phyloP scores from a whole-genome alignment of 148 eudicot species.

The Oxyria digyna region DNA sequence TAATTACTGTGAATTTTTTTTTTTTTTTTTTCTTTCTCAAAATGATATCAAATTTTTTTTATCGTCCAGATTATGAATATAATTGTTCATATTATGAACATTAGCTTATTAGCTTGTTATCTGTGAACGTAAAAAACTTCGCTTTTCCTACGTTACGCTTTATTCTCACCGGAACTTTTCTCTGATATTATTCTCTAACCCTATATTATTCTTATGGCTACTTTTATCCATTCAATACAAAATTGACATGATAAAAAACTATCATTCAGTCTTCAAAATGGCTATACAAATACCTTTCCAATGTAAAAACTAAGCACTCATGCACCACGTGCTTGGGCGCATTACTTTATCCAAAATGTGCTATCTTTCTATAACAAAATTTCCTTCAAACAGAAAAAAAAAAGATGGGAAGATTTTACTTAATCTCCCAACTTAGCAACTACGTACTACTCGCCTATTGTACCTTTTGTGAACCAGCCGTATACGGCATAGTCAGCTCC shows the following conservation, averaged over 20 bases:
- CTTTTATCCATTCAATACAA: neutral
- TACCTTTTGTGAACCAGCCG: neutral
- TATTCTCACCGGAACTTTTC: too few relatives aligned
- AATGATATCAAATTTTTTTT: too few relatives aligned
- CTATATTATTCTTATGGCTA: neutral
- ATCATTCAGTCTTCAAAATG: neutral
- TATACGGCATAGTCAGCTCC: slow-evolving; percentile 9
- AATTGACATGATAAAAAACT: neutral
- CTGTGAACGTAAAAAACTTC: too few relatives aligned
- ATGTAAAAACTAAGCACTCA: neutral
- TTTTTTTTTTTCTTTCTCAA: too few relatives aligned
- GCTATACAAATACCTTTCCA: neutral
- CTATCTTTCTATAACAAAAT: neutral
- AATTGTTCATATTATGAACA: too few relatives aligned
- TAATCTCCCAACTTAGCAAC: neutral
- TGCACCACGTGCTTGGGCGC: neutral
- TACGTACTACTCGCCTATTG: neutral
- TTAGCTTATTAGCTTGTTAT: too few relatives aligned
- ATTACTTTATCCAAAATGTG: neutral
- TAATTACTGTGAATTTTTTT: too few relatives aligned
- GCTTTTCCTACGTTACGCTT: too few relatives aligned
- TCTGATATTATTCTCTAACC: too few relatives aligned
- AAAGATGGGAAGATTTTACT: neutral
- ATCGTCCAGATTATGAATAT: too few relatives aligned
- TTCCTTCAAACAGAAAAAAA: neutral